phyloP scores from a whole-genome alignment of 2,329 filamentous ascomycete species.

The Epichloe sibirici region DNA sequence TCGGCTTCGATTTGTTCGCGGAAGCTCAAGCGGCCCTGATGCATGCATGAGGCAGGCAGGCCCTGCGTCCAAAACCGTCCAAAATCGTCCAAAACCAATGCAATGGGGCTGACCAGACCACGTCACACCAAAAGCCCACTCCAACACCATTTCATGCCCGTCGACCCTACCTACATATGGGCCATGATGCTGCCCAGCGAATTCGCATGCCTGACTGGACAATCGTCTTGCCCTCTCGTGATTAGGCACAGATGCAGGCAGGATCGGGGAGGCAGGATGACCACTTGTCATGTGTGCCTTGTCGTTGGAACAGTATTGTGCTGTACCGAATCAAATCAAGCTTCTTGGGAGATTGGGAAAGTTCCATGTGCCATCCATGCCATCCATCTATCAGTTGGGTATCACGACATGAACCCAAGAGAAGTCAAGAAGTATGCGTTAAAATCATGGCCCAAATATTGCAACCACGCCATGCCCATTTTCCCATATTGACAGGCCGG shows the following conservation, averaged over 20 bases:
- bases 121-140: conserved; percentile 7
- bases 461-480: not conserved
- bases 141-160: not conserved
- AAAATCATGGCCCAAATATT: not conserved
- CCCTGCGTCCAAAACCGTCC: not conserved
- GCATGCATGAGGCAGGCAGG: not conserved
- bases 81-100: not conserved
- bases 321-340: not conserved
- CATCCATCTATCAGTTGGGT: not conserved
- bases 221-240: not conserved
- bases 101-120: conserved; percentile 4
- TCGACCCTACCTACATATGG: not conserved
- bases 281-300: not conserved
- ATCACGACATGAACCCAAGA: conserved; percentile 6
- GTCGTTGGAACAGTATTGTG: not conserved
- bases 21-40: not conserved
- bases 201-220: not conserved
- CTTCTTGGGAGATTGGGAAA: not conserved
- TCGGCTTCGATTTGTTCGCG: not conserved
- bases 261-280: not conserved
- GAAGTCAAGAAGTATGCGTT: not conserved
- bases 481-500: not conserved
- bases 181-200: not conserved
- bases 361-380: not conserved
- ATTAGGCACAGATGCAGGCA: conserved; percentile 6